A percentile compares a stretch with the other conserved stretches of the same genome.
These are phyloP conservation scores for Wilhelminamyces savonicus DNA, from an alignment of 805 yeast species.

Conservation along the genomic window DNA sequence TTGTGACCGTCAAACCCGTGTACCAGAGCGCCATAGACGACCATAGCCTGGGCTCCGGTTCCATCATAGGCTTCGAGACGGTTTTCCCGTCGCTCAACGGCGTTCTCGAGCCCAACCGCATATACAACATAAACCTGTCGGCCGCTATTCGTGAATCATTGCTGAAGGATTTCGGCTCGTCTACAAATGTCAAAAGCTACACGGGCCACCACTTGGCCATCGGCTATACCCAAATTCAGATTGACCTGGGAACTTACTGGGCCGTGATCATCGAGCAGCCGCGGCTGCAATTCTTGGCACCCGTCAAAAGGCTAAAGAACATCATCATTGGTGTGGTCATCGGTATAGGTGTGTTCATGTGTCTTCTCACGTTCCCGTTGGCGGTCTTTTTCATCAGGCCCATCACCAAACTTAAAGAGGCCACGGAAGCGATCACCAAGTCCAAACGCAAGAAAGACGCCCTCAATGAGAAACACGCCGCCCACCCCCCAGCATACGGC, in stretches of 20 bases:
- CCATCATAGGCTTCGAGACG: slow-evolving; percentile 42
- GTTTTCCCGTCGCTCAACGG: slow-evolving; percentile 20
- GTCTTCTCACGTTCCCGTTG: slow-evolving; percentile 71
- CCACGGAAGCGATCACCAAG: slow-evolving; percentile 66
- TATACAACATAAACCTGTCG: slow-evolving; percentile 21
- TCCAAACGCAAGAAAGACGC: slow-evolving; percentile 5
- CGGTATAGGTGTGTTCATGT: slow-evolving; percentile 70
- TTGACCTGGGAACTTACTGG: slow-evolving; percentile 48
- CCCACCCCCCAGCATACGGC: slow-evolving; percentile 3
- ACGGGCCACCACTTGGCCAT: slow-evolving; percentile 23
- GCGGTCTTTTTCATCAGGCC: slow-evolving; percentile 85
- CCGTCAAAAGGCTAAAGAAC: slow-evolving; percentile 54
- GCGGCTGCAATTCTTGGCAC: slow-evolving; percentile 51
- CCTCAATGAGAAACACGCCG: neutral
- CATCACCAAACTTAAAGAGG: slow-evolving; percentile 68
- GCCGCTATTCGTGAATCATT: slow-evolving; percentile 24
- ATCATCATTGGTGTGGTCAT: slow-evolving; percentile 75
- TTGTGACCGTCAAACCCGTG: slow-evolving; percentile 26
- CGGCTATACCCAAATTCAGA: slow-evolving; percentile 23
- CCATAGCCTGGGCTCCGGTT: slow-evolving; percentile 24
- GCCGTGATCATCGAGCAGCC: slow-evolving; percentile 67
- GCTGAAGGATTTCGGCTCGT: slow-evolving; percentile 19
- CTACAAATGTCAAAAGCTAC: slow-evolving; percentile 16
- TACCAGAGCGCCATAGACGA: slow-evolving; percentile 23
- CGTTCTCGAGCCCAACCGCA: slow-evolving; percentile 11